Base-by-base conservation (phyloP, 345 rosid genomes). In the Rubroshorea leprosula region DNA sequence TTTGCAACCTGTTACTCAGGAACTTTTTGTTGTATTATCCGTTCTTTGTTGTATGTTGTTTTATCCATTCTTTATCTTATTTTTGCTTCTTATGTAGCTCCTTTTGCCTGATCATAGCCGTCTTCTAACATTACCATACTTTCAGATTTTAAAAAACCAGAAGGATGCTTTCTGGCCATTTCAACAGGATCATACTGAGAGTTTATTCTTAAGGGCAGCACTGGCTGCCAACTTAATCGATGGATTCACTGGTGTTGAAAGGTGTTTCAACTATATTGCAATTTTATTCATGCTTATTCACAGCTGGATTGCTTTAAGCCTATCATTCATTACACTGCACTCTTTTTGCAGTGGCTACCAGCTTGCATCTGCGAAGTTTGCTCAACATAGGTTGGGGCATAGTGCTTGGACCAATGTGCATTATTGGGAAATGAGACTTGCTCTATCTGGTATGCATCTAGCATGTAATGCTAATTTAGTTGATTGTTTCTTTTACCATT, bases 121-220 rank as follows among this genome's bases (percentile, higher is more conserved):
- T 53, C 15, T 18, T 31, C 54, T 9, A 27, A 18, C 26, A 39
- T 11, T 49, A 1, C 23, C 8, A 26, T 35, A 38, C 9, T 22
- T 66, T 69, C 77, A 79, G 87, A 60, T 74, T 41, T 72, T 81
- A 62, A 70, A 70, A 65, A 68, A 63, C 68, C 74, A 81, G 75
- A 84, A 81, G 74, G 76, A 38, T 59, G 78, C 79, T 62, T 81
- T 84, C 68, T 84, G 87, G 91, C 91, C 91, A 55, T 84, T 81
- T 78, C 80, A 76, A 60, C 63, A 68, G 63, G 80, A 74, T 68
- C 59, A 23, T 19, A 45, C 70, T n/a, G 62, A 60, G 57, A 84
- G 85, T 66, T 70, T 79, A 68, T 84, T 84, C 63, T 67, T 79
- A 41, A 72, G 77, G 53, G 90, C 84, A 16, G 90, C 84, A 38